Percentiles rank a stretch among this genome's conserved stretches.
Conservation (phyloP, 495 filamentous ascomycete genomes). For the Copromyces sp. region DNA sequence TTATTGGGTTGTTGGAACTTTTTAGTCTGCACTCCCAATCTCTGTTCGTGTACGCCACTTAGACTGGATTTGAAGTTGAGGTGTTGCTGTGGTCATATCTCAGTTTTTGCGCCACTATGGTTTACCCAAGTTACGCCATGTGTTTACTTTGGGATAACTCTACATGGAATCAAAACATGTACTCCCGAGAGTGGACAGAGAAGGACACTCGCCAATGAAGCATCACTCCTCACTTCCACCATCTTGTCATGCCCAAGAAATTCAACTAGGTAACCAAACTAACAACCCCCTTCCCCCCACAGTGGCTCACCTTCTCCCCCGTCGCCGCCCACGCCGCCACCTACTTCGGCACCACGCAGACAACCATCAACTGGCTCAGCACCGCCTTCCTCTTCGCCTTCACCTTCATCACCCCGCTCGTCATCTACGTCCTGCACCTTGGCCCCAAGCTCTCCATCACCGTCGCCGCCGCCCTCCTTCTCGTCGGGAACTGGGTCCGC, state of each 20-base stretch:
- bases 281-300: constrained; percentile 2
- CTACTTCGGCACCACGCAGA: constrained; percentile 67
- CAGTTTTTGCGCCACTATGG: neutral
- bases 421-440: constrained; percentile 69
- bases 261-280: neutral
- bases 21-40: neutral
- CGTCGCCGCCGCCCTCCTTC: constrained; percentile 55
- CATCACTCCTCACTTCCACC: neutral
- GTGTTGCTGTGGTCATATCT: neutral
- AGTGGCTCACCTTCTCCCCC: constrained; percentile 92
- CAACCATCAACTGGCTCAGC: constrained; percentile 83
- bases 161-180: no score
- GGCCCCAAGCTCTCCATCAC: constrained; percentile 74
- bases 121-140: neutral
- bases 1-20: neutral
- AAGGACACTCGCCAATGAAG: neutral
- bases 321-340: constrained; percentile 64
- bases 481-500: constrained; percentile 87
- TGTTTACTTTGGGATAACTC: neutral
- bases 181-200: no score
- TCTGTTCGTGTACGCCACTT: neutral
- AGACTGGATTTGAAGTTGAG: neutral
- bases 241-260: neutral
- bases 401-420: constrained; percentile 57
- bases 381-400: constrained; percentile 83